A percentile compares a stretch with the other conserved stretches of the same genome.
Conservation (phyloP, 78 protist species). For the Chrysochromulina parva region DNA sequence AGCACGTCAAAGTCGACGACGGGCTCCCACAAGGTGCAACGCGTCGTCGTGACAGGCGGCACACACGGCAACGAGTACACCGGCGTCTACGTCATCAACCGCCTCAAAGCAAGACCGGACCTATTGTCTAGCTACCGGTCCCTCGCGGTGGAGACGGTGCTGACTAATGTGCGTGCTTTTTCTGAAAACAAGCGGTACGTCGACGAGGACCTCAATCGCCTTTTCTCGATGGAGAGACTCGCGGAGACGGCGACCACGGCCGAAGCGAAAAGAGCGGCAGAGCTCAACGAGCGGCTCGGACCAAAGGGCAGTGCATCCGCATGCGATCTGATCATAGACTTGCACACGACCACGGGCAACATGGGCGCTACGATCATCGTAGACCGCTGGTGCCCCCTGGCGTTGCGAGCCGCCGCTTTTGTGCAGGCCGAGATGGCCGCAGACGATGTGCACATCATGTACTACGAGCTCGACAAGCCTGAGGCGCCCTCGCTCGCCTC, state of each 20-base stretch:
- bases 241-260: background rate
- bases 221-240: background rate
- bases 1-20: no score
- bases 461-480: no score
- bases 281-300: background rate
- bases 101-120: no score
- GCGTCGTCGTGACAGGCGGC: background rate
- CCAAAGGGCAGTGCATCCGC: no score
- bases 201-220: background rate
- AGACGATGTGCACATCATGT: no score
- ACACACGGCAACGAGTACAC: slow-evolving; percentile 19
- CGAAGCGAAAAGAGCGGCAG: background rate
- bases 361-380: background rate
- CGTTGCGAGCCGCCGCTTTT: no score
- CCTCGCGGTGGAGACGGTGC: background rate
- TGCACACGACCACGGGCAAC: slow-evolving; percentile 14
- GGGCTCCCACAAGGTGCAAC: no score
- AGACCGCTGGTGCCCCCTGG: no score
- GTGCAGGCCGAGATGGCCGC: no score
- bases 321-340: background rate
- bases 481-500: no score
- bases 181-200: background rate
- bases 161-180: background rate
- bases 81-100: background rate
- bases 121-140: background rate